phyloP scores from a whole-genome alignment of 306 rosid genomes.

The Rosa persica region DNA sequence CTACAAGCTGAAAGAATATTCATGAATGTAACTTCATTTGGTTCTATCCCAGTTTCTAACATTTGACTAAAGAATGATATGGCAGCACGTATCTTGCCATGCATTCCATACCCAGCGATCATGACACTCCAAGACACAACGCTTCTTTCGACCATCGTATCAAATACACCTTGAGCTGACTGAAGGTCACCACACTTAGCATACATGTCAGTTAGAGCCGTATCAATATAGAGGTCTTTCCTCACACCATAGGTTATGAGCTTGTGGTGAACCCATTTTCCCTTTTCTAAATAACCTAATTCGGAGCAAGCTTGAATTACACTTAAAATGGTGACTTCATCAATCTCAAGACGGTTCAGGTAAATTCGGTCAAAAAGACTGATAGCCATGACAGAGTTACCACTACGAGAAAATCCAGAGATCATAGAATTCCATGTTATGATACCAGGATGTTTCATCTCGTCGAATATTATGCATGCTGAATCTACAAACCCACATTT shows the following conservation, averaged over 20 bases:
- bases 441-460: slow-evolving; percentile 41
- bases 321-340: slow-evolving; percentile 71
- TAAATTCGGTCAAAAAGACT: slow-evolving; percentile 68
- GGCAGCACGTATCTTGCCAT: slow-evolving; percentile 61
- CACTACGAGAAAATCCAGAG: slow-evolving; percentile 74
- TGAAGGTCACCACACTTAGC: slow-evolving; percentile 83
- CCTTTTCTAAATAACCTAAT: slow-evolving; percentile 74
- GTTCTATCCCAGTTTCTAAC: slow-evolving; percentile 56
- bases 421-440: slow-evolving; percentile 89
- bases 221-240: slow-evolving; percentile 53
- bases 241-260: slow-evolving; percentile 49
- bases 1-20: slow-evolving; percentile 85
- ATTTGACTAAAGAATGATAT: slow-evolving; percentile 55
- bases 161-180: slow-evolving; percentile 54
- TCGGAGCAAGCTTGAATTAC: slow-evolving; percentile 87
- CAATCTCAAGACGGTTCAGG: slow-evolving; percentile 44
- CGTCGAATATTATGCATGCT: slow-evolving; percentile 58
- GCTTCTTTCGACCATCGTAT: slow-evolving; percentile 60
- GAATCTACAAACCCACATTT: slow-evolving; percentile 68
- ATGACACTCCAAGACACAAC: slow-evolving; percentile 88
- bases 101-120: slow-evolving; percentile 81
- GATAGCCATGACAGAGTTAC: slow-evolving; percentile 67
- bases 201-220: slow-evolving; percentile 82
- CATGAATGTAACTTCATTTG: slow-evolving; percentile 86
- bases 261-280: slow-evolving; percentile 93